Conservation (phyloP, 202 grass and related monocot genomes). For the Bolboschoenoplectus hybrid region DNA sequence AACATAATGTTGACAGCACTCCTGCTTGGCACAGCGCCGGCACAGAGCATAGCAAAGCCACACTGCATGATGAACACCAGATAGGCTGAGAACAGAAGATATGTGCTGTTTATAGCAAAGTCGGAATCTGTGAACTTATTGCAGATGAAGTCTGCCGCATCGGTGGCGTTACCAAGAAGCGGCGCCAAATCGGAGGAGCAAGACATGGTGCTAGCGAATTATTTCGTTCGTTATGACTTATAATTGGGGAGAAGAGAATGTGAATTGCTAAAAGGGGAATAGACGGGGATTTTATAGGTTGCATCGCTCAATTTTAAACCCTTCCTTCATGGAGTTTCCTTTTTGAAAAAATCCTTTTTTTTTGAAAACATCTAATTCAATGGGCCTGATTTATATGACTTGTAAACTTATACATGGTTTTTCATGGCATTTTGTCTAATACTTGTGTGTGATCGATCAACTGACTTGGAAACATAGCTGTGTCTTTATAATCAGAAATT, state of each 20-base stretch:
- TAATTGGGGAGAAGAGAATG: background rate
- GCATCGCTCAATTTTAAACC: background rate
- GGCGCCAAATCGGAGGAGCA: constrained; percentile 34
- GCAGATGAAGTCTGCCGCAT: constrained; percentile 40
- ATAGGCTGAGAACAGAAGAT: constrained; percentile 50
- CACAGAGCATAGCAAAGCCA: constrained; percentile 51
- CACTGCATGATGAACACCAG: constrained; percentile 51
- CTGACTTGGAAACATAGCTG: too few species aligned
- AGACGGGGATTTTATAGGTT: background rate
- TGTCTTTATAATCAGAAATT: too few species aligned
- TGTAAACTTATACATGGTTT: background rate
- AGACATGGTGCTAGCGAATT: background rate
- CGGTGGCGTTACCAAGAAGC: constrained; percentile 34
- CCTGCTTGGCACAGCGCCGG: constrained; percentile 42
- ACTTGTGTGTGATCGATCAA: too few species aligned
- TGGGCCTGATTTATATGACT: background rate
- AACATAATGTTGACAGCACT: constrained; percentile 51
- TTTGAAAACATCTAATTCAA: background rate
- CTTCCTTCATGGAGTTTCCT: background rate
- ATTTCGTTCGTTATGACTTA: background rate
- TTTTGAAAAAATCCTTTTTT: background rate
- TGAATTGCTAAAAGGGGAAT: background rate
- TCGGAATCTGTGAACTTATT: constrained; percentile 36
- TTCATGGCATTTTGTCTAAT: background rate
- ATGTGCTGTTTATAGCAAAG: constrained; percentile 36